phyloP scores from a whole-genome alignment of 306 rosid genomes.

The Urtica urens region DNA sequence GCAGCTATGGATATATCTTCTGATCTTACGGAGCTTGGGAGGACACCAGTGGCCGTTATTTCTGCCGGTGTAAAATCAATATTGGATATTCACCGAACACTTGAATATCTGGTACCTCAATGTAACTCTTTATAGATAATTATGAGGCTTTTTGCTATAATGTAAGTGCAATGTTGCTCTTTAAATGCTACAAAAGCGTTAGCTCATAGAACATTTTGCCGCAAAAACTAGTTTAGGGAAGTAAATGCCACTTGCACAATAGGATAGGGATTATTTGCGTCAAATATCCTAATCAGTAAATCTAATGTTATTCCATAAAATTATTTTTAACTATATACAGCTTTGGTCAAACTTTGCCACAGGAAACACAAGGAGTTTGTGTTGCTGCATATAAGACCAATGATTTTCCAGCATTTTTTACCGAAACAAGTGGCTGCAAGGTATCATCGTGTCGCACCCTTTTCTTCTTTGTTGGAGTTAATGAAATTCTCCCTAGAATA shows the following conservation, averaged over 20 bases:
- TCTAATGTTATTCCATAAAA: not conserved
- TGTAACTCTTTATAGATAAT: constrained; percentile 13
- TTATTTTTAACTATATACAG: constrained; percentile 3
- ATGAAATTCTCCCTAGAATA: not conserved
- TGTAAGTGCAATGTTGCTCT: too few relatives aligned
- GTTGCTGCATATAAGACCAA: constrained; percentile 71
- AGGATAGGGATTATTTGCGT: too few relatives aligned
- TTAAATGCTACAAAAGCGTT: too few relatives aligned
- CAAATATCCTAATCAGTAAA: not conserved
- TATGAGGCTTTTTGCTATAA: constrained; percentile 2
- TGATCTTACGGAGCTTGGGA: constrained; percentile 91
- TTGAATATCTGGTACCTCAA: constrained; percentile 68
- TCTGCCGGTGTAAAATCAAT: constrained; percentile 95
- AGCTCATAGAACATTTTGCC: too few relatives aligned
- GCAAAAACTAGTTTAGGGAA: too few relatives aligned
- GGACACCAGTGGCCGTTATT: constrained; percentile 84
- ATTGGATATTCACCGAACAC: constrained; percentile 81
- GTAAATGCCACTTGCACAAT: too few relatives aligned
- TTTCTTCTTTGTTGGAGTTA: not conserved
- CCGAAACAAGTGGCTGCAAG: constrained; percentile 84
- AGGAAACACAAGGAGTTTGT: constrained; percentile 95
- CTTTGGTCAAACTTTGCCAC: constrained; percentile 5
- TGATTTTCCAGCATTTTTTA: constrained; percentile 92
- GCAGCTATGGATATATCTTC: constrained; percentile 91
- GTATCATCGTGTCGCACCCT: constrained; percentile 20